These are phyloP conservation scores for Primulina tabacum DNA, from an alignment of 257 asterid genomes.

Conservation along the genomic window DNA sequence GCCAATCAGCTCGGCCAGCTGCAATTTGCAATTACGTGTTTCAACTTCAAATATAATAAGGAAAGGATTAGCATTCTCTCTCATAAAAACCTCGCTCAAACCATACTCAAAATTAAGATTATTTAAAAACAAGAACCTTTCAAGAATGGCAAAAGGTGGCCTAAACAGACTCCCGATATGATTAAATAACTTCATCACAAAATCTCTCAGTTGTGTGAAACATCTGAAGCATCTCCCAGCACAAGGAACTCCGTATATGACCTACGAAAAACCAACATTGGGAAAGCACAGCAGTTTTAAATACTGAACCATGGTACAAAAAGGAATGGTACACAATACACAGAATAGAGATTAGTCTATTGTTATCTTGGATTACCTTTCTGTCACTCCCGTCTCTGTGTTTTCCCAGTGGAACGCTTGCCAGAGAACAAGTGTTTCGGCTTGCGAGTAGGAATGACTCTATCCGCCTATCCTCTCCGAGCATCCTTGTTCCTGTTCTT, in stretches of 20 bases:
- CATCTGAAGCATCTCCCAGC: slow-evolving; percentile 19
- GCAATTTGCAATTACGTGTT: slow-evolving; percentile 18
- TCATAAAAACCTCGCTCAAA: not conserved
- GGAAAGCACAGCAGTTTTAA: slow-evolving; percentile 2
- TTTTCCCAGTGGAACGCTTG: slow-evolving; percentile 80
- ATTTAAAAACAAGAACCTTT: not conserved
- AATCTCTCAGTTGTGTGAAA: not conserved
- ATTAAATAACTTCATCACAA: not conserved
- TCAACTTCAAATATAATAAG: too few species aligned
- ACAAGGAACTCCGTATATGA: not conserved
- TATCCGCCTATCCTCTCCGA: slow-evolving; percentile 79
- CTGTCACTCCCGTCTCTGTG: slow-evolving; percentile 62
- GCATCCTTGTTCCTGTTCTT: slow-evolving; percentile 82
- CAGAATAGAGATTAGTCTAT: not conserved
- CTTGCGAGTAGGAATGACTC: slow-evolving; percentile 71
- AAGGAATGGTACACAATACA: not conserved
- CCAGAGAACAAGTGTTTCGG: slow-evolving; percentile 90
- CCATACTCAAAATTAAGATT: not conserved
- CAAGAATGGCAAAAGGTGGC: not conserved
- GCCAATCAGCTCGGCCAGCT: slow-evolving; percentile 75
- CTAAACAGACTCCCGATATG: not conserved
- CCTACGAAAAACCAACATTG: slow-evolving; percentile 20
- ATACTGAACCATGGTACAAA: too few species aligned
- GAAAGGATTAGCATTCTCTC: not conserved
- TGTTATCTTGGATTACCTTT: slow-evolving; percentile 38